A percentile compares a stretch with the other conserved stretches of the same genome.
These are phyloP conservation scores for Tephrocybe rancida DNA, from an alignment of 768 basidiomycete genomes.

Conservation along the genomic window DNA sequence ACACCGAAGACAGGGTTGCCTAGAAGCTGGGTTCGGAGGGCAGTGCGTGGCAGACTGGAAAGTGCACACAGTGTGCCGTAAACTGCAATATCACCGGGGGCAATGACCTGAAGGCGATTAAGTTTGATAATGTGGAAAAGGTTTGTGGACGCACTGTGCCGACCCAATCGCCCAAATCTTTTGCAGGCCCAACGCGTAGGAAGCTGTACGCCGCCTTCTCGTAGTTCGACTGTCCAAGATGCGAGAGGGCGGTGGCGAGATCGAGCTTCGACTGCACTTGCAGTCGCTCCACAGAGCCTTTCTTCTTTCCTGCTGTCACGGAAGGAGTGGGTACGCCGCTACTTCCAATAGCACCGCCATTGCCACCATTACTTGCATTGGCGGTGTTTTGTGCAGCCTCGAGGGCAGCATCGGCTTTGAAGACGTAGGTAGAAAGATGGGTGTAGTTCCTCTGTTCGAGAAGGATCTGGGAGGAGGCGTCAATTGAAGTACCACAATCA, in stretches of 20 bases:
- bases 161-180: constrained; percentile 77
- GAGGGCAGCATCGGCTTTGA: constrained; percentile 92
- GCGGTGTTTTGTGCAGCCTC: constrained; percentile 54
- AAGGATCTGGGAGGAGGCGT: constrained; percentile 54
- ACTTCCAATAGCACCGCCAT: constrained; percentile 18
- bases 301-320: constrained; percentile 41
- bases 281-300: constrained; percentile 60
- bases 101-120: constrained; percentile 54
- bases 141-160: constrained; percentile 51
- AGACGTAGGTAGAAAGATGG: constrained; percentile 89
- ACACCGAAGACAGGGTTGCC: constrained; percentile 71
- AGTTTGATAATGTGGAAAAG: not conserved
- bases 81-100: constrained; percentile 83
- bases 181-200: constrained; percentile 63
- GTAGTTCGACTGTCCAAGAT: constrained; percentile 71
- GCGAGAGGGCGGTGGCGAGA: constrained; percentile 76
- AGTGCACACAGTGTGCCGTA: constrained; percentile 86
- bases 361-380: constrained; percentile 22
- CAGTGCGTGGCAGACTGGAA: constrained; percentile 69
- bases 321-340: constrained; percentile 16
- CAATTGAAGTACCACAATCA: constrained; percentile 1
- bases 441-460: constrained; percentile 87
- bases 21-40: constrained; percentile 68
- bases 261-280: constrained; percentile 78
- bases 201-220: constrained; percentile 81